These are phyloP conservation scores for Termitomyces sp. DNA, from an alignment of 768 basidiomycete genomes.

Conservation along the genomic window DNA sequence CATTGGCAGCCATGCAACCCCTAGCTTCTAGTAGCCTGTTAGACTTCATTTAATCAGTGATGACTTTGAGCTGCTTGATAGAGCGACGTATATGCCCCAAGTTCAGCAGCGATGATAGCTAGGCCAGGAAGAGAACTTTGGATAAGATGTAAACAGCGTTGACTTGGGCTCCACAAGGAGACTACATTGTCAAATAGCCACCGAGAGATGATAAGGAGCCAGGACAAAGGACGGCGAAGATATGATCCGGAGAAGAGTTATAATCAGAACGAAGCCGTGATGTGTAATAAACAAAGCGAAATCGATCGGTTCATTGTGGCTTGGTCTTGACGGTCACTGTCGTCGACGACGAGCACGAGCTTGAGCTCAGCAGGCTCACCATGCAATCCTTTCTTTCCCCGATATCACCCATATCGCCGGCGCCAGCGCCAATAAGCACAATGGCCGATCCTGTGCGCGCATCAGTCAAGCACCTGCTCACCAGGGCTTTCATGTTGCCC, in stretches of 20 bases:
- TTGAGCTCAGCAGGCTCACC: constrained; percentile 18
- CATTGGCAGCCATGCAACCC: neutral
- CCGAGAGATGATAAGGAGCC: too few relatives aligned
- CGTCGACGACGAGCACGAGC: constrained; percentile 17
- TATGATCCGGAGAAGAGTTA: constrained; percentile 2
- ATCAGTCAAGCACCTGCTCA: constrained; percentile 65
- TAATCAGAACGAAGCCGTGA: constrained; percentile 4
- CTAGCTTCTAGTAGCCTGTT: neutral
- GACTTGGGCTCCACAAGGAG: neutral
- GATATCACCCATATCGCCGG: constrained; percentile 14
- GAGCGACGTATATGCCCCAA: neutral
- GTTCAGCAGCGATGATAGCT: neutral
- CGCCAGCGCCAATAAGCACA: constrained; percentile 7
- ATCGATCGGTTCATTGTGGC: constrained; percentile 9
- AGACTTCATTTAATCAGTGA: neutral
- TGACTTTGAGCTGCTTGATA: neutral
- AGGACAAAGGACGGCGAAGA: neutral
- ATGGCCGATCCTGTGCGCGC: constrained; percentile 50
- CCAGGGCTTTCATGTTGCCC: constrained; percentile 62
- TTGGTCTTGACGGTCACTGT: constrained; percentile 17
- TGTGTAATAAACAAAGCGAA: constrained; percentile 13
- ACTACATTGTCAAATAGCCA: neutral
- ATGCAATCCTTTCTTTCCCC: constrained; percentile 25
- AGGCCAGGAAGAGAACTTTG: neutral
- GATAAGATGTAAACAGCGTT: neutral